Percentiles rank a stretch among this genome's conserved stretches.
These are phyloP conservation scores for Clohesyomyces aquaticus DNA, from an alignment of 495 filamentous ascomycete genomes.

Conservation along the genomic window DNA sequence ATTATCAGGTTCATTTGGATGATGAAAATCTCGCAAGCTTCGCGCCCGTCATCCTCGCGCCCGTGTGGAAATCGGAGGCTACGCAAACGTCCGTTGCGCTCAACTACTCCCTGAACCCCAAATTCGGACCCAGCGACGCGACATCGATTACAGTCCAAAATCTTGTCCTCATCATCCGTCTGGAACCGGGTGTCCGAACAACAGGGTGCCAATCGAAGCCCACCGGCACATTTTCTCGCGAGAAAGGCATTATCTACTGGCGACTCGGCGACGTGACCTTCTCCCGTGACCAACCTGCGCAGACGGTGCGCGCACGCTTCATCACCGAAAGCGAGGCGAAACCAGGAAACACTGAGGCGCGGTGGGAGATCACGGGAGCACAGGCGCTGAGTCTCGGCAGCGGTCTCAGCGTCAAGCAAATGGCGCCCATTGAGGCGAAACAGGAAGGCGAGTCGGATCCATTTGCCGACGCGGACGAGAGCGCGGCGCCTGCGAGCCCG, in stretches of 20 bases:
- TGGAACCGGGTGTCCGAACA: slow-evolving; percentile 67
- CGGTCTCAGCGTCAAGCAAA: slow-evolving; percentile 63
- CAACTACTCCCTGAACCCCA: slow-evolving; percentile 83
- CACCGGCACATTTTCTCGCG: slow-evolving; percentile 77
- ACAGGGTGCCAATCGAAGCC: slow-evolving; percentile 72
- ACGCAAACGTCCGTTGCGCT: slow-evolving; percentile 82
- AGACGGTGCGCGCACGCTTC: slow-evolving; percentile 81
- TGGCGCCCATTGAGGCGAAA: slow-evolving; percentile 50
- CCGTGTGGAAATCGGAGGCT: slow-evolving; percentile 81
- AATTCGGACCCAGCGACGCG: slow-evolving; percentile 52
- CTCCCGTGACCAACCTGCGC: slow-evolving; percentile 53
- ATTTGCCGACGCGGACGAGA: slow-evolving; percentile 65
- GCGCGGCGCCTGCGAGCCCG: slow-evolving; percentile 47
- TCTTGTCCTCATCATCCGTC: slow-evolving; percentile 75
- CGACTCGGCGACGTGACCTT: slow-evolving; percentile 79
- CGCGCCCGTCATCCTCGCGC: slow-evolving; percentile 75
- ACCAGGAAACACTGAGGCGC: slow-evolving; percentile 76
- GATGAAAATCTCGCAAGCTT: slow-evolving; percentile 63
- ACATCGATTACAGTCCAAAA: slow-evolving; percentile 71
- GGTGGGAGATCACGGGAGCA: slow-evolving; percentile 71
- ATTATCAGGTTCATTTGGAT: slow-evolving; percentile 88
- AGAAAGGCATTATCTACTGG: slow-evolving; percentile 88
- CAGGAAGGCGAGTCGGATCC: slow-evolving; percentile 59
- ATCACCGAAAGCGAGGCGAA: slow-evolving; percentile 75
- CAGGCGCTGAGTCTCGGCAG: slow-evolving; percentile 56